phyloP scores from a whole-genome alignment of 2,329 filamentous ascomycete genomes.

The Hymenoscyphus linearis region DNA sequence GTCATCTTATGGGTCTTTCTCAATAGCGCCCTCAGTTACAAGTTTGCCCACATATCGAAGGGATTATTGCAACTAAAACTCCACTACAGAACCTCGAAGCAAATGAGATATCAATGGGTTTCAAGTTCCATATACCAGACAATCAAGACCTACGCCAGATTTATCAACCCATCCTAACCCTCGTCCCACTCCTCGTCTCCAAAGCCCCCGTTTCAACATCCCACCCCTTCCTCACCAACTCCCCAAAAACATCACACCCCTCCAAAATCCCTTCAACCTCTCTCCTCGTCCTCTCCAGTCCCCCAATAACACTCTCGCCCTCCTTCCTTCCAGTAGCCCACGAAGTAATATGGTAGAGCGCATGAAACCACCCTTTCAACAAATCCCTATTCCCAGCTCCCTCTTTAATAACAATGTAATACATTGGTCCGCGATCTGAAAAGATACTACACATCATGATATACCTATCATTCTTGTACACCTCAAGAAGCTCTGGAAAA shows the following conservation, averaged over 20 bases:
- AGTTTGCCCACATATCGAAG: too few relatives aligned
- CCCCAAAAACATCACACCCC: constrained; percentile 33
- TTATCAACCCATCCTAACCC: constrained; percentile 24
- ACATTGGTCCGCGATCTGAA: constrained; percentile 33
- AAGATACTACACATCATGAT: constrained; percentile 52
- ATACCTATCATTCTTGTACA: constrained; percentile 51
- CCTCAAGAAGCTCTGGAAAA: constrained; percentile 37
- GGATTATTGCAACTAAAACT: too few relatives aligned
- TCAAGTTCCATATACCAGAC: too few relatives aligned
- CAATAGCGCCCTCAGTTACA: too few relatives aligned
- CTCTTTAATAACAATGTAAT: constrained; percentile 59
- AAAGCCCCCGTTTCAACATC: constrained; percentile 58
- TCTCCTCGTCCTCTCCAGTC: constrained; percentile 4
- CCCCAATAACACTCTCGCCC: constrained; percentile 6
- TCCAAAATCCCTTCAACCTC: not conserved
- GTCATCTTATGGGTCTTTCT: too few relatives aligned
- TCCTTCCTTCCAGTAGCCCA: not conserved
- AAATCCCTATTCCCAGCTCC: constrained; percentile 44
- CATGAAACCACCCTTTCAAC: constrained; percentile 59
- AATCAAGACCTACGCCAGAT: too few relatives aligned
- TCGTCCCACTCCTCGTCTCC: constrained; percentile 55
- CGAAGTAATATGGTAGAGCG: constrained; percentile 37
- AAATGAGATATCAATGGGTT: too few relatives aligned
- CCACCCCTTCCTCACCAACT: constrained; percentile 49
- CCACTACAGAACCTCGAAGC: too few relatives aligned